These are phyloP conservation scores for Sambucus nigra DNA, from an alignment of 129 eudicot genomes.

Conservation along the genomic window DNA sequence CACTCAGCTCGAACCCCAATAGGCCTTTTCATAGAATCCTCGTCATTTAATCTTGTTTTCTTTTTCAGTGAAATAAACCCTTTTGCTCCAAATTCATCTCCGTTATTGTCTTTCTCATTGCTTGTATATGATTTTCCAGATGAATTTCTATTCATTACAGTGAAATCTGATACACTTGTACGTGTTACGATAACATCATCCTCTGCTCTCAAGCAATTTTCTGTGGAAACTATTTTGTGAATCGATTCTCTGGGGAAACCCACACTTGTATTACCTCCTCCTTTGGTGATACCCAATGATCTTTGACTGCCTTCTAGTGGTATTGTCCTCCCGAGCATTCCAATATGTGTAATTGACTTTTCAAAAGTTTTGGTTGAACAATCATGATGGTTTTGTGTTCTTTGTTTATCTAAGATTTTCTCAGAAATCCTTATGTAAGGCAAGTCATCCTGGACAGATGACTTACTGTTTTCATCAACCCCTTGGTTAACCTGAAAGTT, in stretches of 20 bases:
- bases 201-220: constrained; percentile 1
- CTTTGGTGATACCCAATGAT: neutral
- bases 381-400: neutral
- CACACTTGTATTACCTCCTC: neutral
- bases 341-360: neutral
- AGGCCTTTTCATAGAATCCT: constrained; percentile 9
- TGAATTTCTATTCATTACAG: constrained; percentile 3
- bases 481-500: constrained; percentile 15
- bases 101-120: constrained; percentile 13
- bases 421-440: neutral
- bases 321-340: constrained; percentile 2
- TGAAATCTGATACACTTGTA: constrained; percentile 2
- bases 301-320: neutral
- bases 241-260: neutral
- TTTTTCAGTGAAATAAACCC: constrained; percentile 41
- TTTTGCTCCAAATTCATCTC: constrained; percentile 8
- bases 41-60: constrained; percentile 11
- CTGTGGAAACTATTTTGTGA: neutral
- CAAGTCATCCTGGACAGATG: neutral
- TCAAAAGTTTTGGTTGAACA: constrained; percentile 3
- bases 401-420: neutral
- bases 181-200: neutral
- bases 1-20: constrained; percentile 2
- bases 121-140: neutral
- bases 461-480: neutral